Evolutionary conservation across 129 eudicot species (phyloP).

Genomic region (Kitagawia praeruptora): DNA sequence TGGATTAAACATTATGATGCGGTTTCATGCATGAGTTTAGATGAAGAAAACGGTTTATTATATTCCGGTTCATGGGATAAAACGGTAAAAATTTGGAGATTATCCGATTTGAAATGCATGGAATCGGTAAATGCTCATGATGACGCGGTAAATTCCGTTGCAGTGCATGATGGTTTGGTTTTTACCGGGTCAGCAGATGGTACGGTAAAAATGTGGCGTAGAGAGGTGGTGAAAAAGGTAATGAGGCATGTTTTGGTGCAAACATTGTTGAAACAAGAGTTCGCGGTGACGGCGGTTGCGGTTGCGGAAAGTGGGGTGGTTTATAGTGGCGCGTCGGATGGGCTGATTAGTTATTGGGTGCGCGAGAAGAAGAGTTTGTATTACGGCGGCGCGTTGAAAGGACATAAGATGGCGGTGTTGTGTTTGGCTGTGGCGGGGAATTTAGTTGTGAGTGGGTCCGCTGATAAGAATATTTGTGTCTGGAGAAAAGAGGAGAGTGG

Average conservation of each 20-base stretch:
- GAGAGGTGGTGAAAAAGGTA: constrained; percentile 48
- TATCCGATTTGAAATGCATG: constrained; percentile 71
- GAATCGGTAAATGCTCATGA: constrained; percentile 71
- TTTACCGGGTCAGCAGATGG: constrained; percentile 93
- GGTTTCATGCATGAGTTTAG: constrained; percentile 59
- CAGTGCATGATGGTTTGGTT: constrained; percentile 53
- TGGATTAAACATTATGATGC: constrained; percentile 76
- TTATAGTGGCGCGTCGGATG: constrained; percentile 63
- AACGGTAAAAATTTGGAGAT: constrained; percentile 74
- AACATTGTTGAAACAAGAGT: constrained; percentile 46
- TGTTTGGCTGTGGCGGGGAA: constrained; percentile 56
- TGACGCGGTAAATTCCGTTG: constrained; percentile 69
- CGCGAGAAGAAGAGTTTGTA: constrained; percentile 33
- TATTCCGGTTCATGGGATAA: constrained; percentile 97
- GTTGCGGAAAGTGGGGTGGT: constrained; percentile 33
- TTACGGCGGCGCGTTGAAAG: constrained; percentile 65
- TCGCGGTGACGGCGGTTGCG: constrained; percentile 64
- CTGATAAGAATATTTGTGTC: constrained; percentile 66
- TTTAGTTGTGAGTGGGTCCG: constrained; percentile 67
- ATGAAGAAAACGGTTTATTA: constrained; percentile 42
- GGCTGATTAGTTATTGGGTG: constrained; percentile 63
- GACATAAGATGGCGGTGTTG: constrained; percentile 66
- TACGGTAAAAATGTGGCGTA: constrained; percentile 77
- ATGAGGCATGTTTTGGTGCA: constrained; percentile 46
- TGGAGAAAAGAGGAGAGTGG: constrained; percentile 60